Conservation (phyloP, 2,329 filamentous ascomycete genomes). For the Cercospora sp. region DNA sequence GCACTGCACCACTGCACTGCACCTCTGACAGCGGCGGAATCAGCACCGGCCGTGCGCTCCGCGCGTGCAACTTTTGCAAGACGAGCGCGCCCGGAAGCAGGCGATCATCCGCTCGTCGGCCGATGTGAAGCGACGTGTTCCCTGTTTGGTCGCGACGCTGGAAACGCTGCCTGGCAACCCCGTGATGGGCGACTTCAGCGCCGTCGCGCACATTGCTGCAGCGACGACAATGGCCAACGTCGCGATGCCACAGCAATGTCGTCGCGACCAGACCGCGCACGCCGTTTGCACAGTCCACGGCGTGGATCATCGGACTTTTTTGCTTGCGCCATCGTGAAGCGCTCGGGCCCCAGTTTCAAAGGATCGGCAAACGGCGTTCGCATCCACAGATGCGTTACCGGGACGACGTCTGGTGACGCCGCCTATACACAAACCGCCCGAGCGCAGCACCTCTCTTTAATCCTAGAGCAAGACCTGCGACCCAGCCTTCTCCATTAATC, state of each 20-base stretch:
- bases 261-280: neutral
- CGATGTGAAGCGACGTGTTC: slow-evolving; percentile 1
- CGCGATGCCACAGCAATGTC: slow-evolving; percentile 2
- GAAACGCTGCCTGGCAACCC: neutral
- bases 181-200: neutral
- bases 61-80: neutral
- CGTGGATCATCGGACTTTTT: neutral
- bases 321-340: neutral
- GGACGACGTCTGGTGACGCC: neutral
- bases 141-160: neutral
- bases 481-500: slow-evolving; percentile 4
- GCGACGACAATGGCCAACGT: neutral
- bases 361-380: slow-evolving; percentile 5
- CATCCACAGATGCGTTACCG: neutral
- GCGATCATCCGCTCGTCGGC: neutral
- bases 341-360: neutral
- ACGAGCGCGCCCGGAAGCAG: slow-evolving; percentile 3
- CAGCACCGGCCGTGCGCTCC: neutral
- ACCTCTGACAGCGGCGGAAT: neutral
- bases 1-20: neutral
- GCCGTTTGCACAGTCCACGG: neutral
- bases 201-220: slow-evolving; percentile 3
- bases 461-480: neutral
- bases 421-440: slow-evolving; percentile 1
- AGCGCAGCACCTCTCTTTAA: slow-evolving; percentile 5